phyloP scores from a whole-genome alignment of 768 basidiomycete genomes.

The Tephrocybe rancida region DNA sequence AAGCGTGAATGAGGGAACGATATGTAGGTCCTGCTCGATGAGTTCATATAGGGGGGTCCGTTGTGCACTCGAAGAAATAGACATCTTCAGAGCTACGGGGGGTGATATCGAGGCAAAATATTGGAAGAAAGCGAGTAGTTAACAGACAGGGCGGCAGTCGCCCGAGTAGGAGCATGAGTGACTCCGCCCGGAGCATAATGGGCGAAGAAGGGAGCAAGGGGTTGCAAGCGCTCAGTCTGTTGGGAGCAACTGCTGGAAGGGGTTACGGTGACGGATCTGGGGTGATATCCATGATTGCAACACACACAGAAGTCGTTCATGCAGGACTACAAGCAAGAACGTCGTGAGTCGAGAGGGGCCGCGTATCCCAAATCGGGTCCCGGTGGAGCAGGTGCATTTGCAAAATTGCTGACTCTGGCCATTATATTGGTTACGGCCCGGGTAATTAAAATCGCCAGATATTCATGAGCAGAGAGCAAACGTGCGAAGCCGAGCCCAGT shows the following conservation, averaged over 20 bases:
- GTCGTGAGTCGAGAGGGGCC: too few species aligned
- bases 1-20: conserved; percentile 75
- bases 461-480: too few species aligned
- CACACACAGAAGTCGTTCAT: not conserved
- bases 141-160: not conserved
- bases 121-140: not conserved
- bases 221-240: not conserved
- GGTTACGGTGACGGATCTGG: not conserved
- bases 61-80: not conserved
- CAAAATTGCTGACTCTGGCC: too few species aligned
- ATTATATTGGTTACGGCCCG: too few species aligned
- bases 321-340: too few species aligned
- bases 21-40: conserved; percentile 45
- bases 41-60: conserved; percentile 3
- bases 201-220: not conserved
- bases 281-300: not conserved
- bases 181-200: conserved; percentile 8
- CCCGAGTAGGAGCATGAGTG: conserved; percentile 6
- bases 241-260: conserved; percentile 4
- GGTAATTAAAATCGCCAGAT: too few species aligned
- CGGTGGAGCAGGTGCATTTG: too few species aligned
- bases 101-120: not conserved
- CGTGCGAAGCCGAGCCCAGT: too few species aligned
- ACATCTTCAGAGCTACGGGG: not conserved
- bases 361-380: too few species aligned